Percentiles rank a stretch among this genome's conserved stretches.
phyloP scores from a whole-genome alignment of 164 flowering plant genomes.

The Chimonanthus praecox region DNA sequence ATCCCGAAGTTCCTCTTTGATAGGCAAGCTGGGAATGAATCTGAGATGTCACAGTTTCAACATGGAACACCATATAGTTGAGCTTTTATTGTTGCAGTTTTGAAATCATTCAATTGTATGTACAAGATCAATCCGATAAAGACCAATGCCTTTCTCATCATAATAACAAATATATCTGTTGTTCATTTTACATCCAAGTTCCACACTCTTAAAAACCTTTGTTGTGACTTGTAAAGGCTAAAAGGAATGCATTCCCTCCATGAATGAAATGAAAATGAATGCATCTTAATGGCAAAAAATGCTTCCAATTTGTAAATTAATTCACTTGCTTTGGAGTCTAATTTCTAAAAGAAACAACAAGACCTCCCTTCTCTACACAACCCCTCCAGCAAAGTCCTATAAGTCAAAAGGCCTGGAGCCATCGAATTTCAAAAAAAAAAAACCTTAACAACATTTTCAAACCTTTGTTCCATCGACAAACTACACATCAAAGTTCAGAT shows the following conservation, averaged over 20 bases:
- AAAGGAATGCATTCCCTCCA: not conserved
- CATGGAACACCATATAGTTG: not conserved
- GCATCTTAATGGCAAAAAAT: not conserved
- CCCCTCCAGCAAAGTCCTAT: slow-evolving; percentile 68
- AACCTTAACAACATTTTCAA: slow-evolving; percentile 52
- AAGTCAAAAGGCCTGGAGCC: slow-evolving; percentile 77
- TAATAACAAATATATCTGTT: not conserved
- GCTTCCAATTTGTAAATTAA: not conserved
- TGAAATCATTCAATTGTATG: not conserved
- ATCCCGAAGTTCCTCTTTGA: not conserved
- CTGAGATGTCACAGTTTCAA: not conserved
- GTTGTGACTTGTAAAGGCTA: not conserved
- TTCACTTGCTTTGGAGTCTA: not conserved
- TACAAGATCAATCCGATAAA: not conserved
- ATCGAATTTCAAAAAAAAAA: slow-evolving; percentile 48
- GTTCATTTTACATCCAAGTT: not conserved
- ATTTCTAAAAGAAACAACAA: too few relatives aligned
- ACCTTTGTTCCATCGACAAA: slow-evolving; percentile 58
- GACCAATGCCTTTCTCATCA: not conserved
- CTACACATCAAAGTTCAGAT: slow-evolving; percentile 48
- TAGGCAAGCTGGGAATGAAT: not conserved
- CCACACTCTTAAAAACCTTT: not conserved
- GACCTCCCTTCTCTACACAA: slow-evolving; percentile 63
- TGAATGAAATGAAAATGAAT: not conserved
- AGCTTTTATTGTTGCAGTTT: not conserved